Evolutionary conservation across 1,284 basidiomycete species (phyloP).

Genomic region (Hypsizygus ulmarius): DNA sequence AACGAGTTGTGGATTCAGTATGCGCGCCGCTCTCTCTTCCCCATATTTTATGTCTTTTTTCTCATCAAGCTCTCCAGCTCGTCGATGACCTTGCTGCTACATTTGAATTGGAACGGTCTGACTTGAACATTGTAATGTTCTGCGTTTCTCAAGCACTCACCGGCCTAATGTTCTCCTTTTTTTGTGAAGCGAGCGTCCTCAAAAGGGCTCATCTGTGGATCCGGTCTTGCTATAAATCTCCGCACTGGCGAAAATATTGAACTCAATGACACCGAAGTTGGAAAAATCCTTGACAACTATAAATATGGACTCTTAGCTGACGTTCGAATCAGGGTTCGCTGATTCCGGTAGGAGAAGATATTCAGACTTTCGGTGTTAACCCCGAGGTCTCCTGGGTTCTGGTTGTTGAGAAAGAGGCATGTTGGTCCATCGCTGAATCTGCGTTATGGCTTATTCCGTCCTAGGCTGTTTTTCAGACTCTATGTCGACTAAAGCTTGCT

Average conservation of each 20-base stretch:
- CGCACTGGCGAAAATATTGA: constrained; percentile 51
- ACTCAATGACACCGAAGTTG: constrained; percentile 57
- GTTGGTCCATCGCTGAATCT: constrained; percentile 15
- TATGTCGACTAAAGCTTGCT: constrained; percentile 58
- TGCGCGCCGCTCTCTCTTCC: constrained; percentile 15
- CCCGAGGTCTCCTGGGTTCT: constrained; percentile 71
- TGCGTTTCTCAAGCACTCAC: neutral
- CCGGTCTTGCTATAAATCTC: constrained; percentile 57
- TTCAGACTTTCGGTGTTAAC: constrained; percentile 54
- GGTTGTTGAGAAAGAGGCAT: constrained; percentile 89
- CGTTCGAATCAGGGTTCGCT: constrained; percentile 53
- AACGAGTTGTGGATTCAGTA: constrained; percentile 74
- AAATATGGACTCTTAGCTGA: neutral
- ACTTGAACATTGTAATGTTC: constrained; percentile 72
- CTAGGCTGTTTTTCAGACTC: constrained; percentile 86
- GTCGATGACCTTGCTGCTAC: constrained; percentile 88
- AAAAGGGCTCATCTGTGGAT: constrained; percentile 81
- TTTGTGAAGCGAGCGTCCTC: constrained; percentile 71
- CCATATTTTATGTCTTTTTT: neutral
- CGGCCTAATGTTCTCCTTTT: constrained; percentile 6
- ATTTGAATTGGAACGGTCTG: constrained; percentile 65
- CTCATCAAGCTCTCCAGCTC: constrained; percentile 46
- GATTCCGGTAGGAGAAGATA: constrained; percentile 74
- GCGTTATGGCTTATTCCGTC: neutral
- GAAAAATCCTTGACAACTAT: constrained; percentile 12